Base-by-base conservation (phyloP, 78 protist species). In the Dictyostelium firmibasis region DNA sequence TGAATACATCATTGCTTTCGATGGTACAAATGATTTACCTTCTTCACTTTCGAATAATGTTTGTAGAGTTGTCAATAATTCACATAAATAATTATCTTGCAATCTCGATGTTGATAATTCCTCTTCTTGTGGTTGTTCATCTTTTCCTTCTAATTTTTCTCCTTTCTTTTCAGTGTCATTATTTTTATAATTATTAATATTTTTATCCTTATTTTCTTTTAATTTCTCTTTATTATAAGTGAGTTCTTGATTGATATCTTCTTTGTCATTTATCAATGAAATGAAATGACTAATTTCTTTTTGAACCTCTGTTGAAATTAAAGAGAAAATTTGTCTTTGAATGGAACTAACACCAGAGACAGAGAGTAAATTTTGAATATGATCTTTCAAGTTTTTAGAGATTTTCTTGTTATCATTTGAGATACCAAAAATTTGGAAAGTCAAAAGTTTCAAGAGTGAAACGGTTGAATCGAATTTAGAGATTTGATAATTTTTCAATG, bases 341-440 rank as follows among this genome's bases (percentile, higher is more conserved):
- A 88, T 88, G 20, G 69, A 78, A 8, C 62, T 33, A 6, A 88
- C 86, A 35, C 62, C 36, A 44, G 47, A 77, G 2, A 50, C 50
- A 4, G 93, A 88, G 2, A 88, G 31, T 9, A 88, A 75, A 20
- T 33, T 64, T 36, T 38, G 38, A 8, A 88, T 41, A 14, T 88
- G 93, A 31, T 41, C 70, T 25, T 78, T 76, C 2, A 88, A 25
- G 36, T 83, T 83, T 67, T 88, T 88, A 1, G 85, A 60, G 27
- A 64, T 36, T 23, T 88, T 35, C 33, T 88, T 76, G 18, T 76
- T 44, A 5, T 60, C 75, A 25, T 84, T 57, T 10, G 57, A 77
- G 18, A 88, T 88, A 43, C 93, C 93, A 88, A 88, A 88, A 76
- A 88, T 88, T 67, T 88, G 93, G 86, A 78, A 88, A 0, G 93